These are phyloP conservation scores for Adansonia gregorii DNA, from an alignment of 441 rosid genomes.

Conservation along the genomic window DNA sequence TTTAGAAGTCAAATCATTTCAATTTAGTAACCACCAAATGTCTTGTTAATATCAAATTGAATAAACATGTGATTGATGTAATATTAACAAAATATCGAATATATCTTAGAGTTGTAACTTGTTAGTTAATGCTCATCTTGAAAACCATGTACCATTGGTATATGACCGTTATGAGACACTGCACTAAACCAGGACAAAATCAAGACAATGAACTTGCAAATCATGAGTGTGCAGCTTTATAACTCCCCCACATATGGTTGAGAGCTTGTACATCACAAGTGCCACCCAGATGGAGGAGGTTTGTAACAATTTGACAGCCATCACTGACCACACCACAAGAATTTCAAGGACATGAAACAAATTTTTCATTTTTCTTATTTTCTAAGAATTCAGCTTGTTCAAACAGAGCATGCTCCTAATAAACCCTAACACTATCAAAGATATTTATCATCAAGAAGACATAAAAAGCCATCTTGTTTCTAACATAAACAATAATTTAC, in stretches of 20 bases:
- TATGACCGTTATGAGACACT: neutral
- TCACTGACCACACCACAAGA: neutral
- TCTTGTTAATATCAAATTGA: neutral
- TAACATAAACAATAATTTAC: conserved; percentile 19
- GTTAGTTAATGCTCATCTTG: neutral
- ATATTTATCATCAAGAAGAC: neutral
- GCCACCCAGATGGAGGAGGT: neutral
- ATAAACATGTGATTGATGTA: neutral
- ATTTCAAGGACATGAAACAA: neutral
- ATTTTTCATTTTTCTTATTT: neutral
- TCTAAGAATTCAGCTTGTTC: neutral
- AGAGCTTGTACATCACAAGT: neutral
- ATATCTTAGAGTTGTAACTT: neutral
- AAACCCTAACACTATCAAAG: neutral
- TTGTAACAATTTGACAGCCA: neutral
- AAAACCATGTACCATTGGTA: neutral
- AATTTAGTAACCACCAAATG: conserved; percentile 2
- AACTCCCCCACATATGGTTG: neutral
- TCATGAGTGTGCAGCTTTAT: neutral
- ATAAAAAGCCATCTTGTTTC: conserved; percentile 10
- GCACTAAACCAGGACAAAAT: neutral
- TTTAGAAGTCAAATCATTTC: neutral
- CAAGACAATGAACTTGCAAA: neutral
- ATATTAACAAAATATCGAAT: neutral
- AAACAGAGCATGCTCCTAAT: neutral